Base-by-base conservation (phyloP, 1,139 yeast species). In the Yamadazyma sp. region DNA sequence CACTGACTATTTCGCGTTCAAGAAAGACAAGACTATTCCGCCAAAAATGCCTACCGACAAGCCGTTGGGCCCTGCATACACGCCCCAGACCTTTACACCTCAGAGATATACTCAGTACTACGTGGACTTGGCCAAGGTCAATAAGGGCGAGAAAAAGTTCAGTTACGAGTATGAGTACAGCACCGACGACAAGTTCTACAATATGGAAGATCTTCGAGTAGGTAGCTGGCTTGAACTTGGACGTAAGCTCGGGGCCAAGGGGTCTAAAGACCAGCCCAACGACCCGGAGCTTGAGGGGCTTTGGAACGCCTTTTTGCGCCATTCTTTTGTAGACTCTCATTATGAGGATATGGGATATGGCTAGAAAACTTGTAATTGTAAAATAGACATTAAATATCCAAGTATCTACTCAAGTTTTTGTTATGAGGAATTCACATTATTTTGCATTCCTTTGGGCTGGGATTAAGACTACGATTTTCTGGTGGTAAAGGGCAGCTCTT, bases 61-160 rank as follows among this genome's bases (percentile, higher is more conserved):
- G 15, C 70, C 76, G 2, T 57, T 81, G 26, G 96, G 96, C 0
- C 96, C 96, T 1, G 96, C 82, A 0, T 86, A 82, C 55, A 61
- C 65, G 2, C 77, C 80, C 1, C 95, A 86, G 60, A 57, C 79
- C 12, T 85, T 83, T 48, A 73, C 92, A 0, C 96, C 95, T 0
- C 72, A 75, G 35, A 67, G 78, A 43, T 87, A 82, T 56, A 80
- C 80, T 1, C 95, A 86, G 55, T 86, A 82, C 56, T 86, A 67
- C 54, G 74, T 82, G 10, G 87, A 87, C 56, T 67, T 86, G 46
- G 64, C 71, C 22, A 50, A 58, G 6, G 73, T 80, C 38, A 76
- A 81, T 47, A 47, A 57, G 2, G 77, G 78, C 1, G 52, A 66
- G 17, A 68, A 72, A 47, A 56, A 68, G 13, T 83, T 86, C 48